Percentiles rank a stretch among this genome's conserved stretches.
Evolutionary conservation across 148 eudicot species (phyloP).

Genomic region (Rhododendron kiyosumense): DNA sequence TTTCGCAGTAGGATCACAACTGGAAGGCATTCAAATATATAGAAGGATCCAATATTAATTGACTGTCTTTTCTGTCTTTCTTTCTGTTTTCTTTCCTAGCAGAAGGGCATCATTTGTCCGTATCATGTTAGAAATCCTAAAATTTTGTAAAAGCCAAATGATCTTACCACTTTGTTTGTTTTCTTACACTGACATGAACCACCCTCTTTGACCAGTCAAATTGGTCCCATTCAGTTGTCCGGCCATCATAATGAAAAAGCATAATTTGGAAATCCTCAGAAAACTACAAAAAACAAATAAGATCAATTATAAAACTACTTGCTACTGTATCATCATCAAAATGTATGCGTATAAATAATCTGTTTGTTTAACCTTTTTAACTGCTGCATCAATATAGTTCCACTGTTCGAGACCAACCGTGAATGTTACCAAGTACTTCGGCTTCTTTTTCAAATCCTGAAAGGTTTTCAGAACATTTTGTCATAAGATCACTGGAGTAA

Average conservation of each 20-base stretch:
- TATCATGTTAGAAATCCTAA: neutral
- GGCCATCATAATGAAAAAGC: conserved; percentile 93
- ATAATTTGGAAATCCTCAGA: conserved; percentile 83
- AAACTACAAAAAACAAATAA: conserved; percentile 42
- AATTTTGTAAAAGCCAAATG: neutral
- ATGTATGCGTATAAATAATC: neutral
- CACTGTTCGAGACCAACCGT: conserved; percentile 78
- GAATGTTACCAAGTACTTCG: conserved; percentile 86
- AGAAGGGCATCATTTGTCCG: neutral
- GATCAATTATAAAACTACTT: conserved; percentile 3
- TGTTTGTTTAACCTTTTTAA: conserved; percentile 55
- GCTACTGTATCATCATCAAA: neutral
- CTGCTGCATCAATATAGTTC: conserved; percentile 64
- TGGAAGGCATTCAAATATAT: neutral
- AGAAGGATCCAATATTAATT: neutral
- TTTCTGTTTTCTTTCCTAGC: neutral
- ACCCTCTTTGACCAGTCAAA: conserved; percentile 90
- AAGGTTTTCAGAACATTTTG: conserved; percentile 9
- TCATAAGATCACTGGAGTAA: conserved; percentile 5
- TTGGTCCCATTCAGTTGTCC: conserved; percentile 81
- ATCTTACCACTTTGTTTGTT: conserved; percentile 33
- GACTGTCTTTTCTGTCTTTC: neutral
- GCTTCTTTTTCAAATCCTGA: conserved; percentile 77
- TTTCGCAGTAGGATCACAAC: neutral
- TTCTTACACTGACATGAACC: conserved; percentile 62